Conservation (phyloP, 495 filamentous ascomycete species). For the Aspergillus campestris region DNA sequence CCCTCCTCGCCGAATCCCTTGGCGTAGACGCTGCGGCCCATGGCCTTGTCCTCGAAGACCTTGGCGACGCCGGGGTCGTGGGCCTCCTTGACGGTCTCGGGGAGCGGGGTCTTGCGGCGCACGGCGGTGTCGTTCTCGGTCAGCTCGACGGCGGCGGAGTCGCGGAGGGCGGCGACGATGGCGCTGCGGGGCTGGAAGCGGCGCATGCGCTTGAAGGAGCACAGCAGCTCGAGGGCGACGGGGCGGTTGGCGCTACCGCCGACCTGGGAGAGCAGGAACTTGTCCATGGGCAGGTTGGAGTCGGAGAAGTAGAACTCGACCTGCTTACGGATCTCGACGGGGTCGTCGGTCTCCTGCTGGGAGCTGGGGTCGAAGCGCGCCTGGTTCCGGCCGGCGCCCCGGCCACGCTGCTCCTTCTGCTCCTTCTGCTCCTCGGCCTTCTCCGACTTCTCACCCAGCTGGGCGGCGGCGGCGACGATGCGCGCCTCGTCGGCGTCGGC, state of each 20-base stretch:
- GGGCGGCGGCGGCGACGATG: slow-evolving; percentile 36
- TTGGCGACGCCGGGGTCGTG: slow-evolving; percentile 38
- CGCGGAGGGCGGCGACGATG: slow-evolving; percentile 72
- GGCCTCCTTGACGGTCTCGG: slow-evolving; percentile 33
- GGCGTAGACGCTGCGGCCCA: slow-evolving; percentile 57
- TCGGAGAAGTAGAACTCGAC: slow-evolving; percentile 98
- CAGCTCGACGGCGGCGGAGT: slow-evolving; percentile 61
- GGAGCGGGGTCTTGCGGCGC: slow-evolving; percentile 63
- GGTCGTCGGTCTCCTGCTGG: slow-evolving; percentile 59
- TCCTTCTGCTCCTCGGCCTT: slow-evolving; percentile 26
- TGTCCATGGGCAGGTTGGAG: slow-evolving; percentile 80
- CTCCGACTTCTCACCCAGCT: slow-evolving; percentile 38
- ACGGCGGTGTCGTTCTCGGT: slow-evolving; percentile 58
- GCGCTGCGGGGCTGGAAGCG: slow-evolving; percentile 78
- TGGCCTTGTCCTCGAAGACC: slow-evolving; percentile 50
- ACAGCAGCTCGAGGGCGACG: slow-evolving; percentile 64
- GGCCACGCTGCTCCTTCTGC: slow-evolving; percentile 7
- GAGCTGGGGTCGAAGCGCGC: slow-evolving; percentile 57
- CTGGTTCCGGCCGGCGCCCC: slow-evolving; percentile 27
- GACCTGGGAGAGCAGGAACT: slow-evolving; percentile 70
- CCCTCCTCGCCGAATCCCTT: slow-evolving; percentile 87
- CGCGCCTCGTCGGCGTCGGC: slow-evolving; percentile 33
- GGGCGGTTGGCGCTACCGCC: slow-evolving; percentile 71
- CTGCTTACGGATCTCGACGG: slow-evolving; percentile 71
- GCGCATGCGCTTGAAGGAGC: slow-evolving; percentile 87